These are phyloP conservation scores for Stephanodiscus minutulus DNA, from an alignment of 108 stramenopile genomes.

Conservation along the genomic window DNA sequence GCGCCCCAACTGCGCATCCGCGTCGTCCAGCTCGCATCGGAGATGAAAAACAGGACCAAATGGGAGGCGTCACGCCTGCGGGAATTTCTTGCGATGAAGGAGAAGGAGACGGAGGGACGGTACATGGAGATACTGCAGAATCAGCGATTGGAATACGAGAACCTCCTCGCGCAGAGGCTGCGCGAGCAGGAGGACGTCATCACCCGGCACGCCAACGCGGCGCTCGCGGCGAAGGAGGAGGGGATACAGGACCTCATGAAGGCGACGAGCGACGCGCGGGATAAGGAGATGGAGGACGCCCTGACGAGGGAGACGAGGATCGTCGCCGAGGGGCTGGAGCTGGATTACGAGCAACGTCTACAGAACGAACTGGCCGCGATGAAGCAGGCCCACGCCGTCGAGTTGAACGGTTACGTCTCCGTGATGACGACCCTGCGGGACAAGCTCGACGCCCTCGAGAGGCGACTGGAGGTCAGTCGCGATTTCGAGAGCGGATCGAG, in stretches of 20 bases:
- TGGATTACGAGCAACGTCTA: slow-evolving; percentile 25
- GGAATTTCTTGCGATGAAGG: slow-evolving; percentile 80
- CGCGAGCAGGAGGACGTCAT: slow-evolving; percentile 65
- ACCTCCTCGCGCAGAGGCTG: slow-evolving; percentile 53
- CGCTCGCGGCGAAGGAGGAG: slow-evolving; percentile 72
- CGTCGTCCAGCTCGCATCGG: slow-evolving; percentile 73
- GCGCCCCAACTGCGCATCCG: slow-evolving; percentile 60
- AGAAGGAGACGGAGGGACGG: slow-evolving; percentile 68
- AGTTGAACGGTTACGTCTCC: slow-evolving; percentile 58
- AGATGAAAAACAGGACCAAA: slow-evolving; percentile 80
- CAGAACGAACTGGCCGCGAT: slow-evolving; percentile 53
- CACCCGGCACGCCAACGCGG: slow-evolving; percentile 51
- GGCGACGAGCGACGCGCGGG: slow-evolving; percentile 56
- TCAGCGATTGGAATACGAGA: slow-evolving; percentile 78
- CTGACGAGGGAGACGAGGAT: slow-evolving; percentile 26
- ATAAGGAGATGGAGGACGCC: slow-evolving; percentile 50
- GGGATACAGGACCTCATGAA: slow-evolving; percentile 57
- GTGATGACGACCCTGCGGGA: slow-evolving; percentile 54
- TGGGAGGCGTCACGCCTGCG: slow-evolving; percentile 86
- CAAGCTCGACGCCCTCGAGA: slow-evolving; percentile 60
- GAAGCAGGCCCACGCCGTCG: slow-evolving; percentile 52
- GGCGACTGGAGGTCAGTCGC: slow-evolving; percentile 56
- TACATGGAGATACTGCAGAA: slow-evolving; percentile 67
- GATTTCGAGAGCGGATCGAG: slow-evolving; percentile 63
- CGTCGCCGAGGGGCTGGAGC: slow-evolving; percentile 47